Evolutionary conservation across 2,329 filamentous ascomycete genomes (phyloP).

Genomic region (Diaporthe helianthi): DNA sequence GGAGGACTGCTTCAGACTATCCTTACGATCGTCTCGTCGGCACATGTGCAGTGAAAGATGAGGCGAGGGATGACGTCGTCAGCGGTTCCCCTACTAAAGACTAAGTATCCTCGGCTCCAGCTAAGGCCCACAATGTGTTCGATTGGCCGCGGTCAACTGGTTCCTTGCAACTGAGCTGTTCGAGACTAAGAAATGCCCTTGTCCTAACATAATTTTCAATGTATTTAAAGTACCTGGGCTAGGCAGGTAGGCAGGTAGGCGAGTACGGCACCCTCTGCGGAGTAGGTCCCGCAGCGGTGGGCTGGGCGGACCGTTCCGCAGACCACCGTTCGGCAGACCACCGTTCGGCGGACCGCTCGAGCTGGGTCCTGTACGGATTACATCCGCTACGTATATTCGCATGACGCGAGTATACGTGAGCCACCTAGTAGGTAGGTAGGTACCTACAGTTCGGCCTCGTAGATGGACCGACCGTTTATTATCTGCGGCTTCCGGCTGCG

Average conservation of each 20-base stretch:
- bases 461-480: not conserved
- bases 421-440: too few relatives aligned
- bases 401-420: too few relatives aligned
- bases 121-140: constrained; percentile 5
- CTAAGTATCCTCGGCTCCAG: constrained; percentile 15
- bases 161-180: not conserved
- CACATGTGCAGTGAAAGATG: not conserved
- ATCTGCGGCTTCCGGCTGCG: not conserved
- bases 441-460: not conserved
- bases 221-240: not conserved
- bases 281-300: too few relatives aligned
- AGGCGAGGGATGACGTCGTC: constrained; percentile 17
- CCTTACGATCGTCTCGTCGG: not conserved
- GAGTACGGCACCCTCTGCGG: not conserved
- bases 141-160: not conserved
- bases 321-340: too few relatives aligned
- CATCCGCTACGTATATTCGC: too few relatives aligned
- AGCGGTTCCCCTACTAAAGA: too few relatives aligned
- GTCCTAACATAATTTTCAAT: not conserved
- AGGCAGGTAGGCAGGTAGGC: not conserved
- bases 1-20: not conserved
- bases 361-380: not conserved
- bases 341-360: too few relatives aligned
- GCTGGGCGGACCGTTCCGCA: too few relatives aligned
- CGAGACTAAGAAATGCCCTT: not conserved